Evolutionary conservation across 441 rosid genomes (phyloP).

Genomic region (Jatropha podagrica): DNA sequence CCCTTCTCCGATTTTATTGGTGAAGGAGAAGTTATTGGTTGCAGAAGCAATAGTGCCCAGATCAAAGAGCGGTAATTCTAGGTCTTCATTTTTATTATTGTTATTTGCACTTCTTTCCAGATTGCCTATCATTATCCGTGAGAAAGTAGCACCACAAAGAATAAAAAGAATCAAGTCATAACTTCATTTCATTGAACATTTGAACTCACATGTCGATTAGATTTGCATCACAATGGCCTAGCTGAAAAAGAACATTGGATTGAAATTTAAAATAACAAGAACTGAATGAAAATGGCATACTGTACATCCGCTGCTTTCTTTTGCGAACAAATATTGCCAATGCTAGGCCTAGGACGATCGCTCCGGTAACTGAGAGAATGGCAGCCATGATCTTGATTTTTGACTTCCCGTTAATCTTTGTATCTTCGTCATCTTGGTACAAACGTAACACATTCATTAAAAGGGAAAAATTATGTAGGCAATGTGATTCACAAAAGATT

Average conservation of each 20-base stretch:
- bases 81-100: too few relatives aligned
- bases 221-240: neutral
- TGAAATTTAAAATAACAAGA: too few relatives aligned
- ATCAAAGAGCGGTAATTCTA: too few relatives aligned
- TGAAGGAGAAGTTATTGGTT: too few relatives aligned
- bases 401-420: neutral
- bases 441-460: too few relatives aligned
- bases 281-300: neutral
- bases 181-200: neutral
- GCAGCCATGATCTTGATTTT: neutral
- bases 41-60: too few relatives aligned
- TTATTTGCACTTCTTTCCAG: neutral
- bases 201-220: neutral
- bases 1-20: too few relatives aligned
- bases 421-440: neutral
- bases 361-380: neutral
- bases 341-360: neutral
- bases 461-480: too few relatives aligned
- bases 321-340: neutral
- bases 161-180: neutral
- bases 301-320: neutral
- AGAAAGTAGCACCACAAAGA: neutral
- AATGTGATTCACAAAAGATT: too few relatives aligned
- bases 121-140: neutral
- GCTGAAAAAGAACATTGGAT: neutral